Base-by-base conservation (phyloP, 768 basidiomycete genomes). In the Russula griseocarnosa region DNA sequence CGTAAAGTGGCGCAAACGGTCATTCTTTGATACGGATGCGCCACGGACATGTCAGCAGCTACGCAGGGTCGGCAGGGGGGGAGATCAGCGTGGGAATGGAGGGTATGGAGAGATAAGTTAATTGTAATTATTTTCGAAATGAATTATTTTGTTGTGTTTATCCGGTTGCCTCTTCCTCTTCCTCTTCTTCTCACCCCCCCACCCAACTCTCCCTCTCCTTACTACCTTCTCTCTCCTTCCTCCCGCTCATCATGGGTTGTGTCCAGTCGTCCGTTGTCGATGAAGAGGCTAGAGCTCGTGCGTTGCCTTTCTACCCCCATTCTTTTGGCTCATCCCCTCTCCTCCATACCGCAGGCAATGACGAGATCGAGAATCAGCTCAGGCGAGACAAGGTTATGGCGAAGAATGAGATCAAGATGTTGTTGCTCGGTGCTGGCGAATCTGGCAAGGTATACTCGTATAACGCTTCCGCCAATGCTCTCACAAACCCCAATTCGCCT, bases 351-450 rank as follows among this genome's bases (percentile, higher is more conserved):
- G 7, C 65, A 92, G 91, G 92, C 73, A 94, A 94, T 72, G 92
- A 94, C 71, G 92, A 90, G 80, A 96, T 96, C 68, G 94, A 96
- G 80, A 88, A 78, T 76, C 94, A 96, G 76, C 84, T 96, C 69
- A 92, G 89, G 81, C 81, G 86, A 70, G 94, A 96, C 78, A 79
- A 88, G 50, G 83, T 90, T 80, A 86, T 88, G 82, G 87, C 88
- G 49, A 92, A 92, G 81, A 94, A 94, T 70, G 93, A 94, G 75
- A 93, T 95, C 73, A 95, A 98, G 80, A 96, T 98, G 94, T 74
- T 98, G 66, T 74, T 98, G 63, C 81, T 98, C 30, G 96, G 96
- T 62, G 94, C 96, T 63, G 94, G 96, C 77, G 94, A 97, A 82
- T 94, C 92, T 59, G 95, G 95, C 71, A 97, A 98, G 84, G 89